A percentile compares a stretch with the other conserved stretches of the same genome.
These are phyloP conservation scores for Myxozyma monticola DNA, from an alignment of 805 yeast species.

Conservation along the genomic window DNA sequence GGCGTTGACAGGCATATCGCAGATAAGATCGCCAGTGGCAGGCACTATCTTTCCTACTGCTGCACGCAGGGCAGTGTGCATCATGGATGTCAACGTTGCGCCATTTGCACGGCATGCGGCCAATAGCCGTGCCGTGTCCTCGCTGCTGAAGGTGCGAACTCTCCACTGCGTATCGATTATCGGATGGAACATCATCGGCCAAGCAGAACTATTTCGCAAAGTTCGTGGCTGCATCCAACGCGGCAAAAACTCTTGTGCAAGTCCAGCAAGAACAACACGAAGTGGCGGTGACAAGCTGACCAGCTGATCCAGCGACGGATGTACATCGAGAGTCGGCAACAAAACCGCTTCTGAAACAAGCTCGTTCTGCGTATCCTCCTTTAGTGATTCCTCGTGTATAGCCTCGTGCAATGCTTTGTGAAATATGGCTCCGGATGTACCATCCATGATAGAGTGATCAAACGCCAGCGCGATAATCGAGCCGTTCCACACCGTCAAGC, in stretches of 20 bases:
- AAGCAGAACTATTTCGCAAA: too few relatives aligned
- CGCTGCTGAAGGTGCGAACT: too few relatives aligned
- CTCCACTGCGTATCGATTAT: too few relatives aligned
- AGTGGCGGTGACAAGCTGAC: neutral
- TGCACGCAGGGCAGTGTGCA: neutral
- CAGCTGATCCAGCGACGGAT: neutral
- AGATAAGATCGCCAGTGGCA: neutral
- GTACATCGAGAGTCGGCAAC: too few relatives aligned
- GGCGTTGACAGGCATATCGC: neutral
- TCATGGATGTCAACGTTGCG: neutral
- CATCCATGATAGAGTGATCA: neutral
- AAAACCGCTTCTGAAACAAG: neutral
- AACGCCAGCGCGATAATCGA: neutral
- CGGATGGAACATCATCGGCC: too few relatives aligned
- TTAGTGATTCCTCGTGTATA: neutral
- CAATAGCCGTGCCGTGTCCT: too few relatives aligned
- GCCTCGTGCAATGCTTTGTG: neutral
- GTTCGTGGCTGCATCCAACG: too few relatives aligned
- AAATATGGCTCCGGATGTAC: neutral
- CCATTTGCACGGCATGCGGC: neutral
- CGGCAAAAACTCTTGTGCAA: too few relatives aligned
- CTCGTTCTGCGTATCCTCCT: too few relatives aligned
- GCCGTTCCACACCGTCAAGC: neutral
- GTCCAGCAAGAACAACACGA: too few relatives aligned
- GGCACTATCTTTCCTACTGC: neutral